These are phyloP conservation scores for Fusarium sp. DNA, from an alignment of 2,329 filamentous ascomycete species.

Conservation along the genomic window DNA sequence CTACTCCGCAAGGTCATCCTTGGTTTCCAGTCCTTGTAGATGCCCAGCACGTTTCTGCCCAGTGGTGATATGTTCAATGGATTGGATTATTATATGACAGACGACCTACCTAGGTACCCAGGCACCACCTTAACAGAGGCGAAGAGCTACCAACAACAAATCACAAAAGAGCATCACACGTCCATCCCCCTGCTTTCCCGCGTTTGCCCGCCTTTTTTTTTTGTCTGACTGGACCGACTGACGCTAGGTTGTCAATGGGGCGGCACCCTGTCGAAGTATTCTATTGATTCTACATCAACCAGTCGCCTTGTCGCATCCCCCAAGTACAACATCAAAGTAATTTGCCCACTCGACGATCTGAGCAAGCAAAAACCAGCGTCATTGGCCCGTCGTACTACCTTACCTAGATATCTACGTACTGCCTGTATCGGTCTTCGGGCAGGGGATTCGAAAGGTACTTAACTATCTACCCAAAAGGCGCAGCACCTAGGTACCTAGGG, in stretches of 20 bases:
- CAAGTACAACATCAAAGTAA: conserved; percentile 36
- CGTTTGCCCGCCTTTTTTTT: conserved; percentile 33
- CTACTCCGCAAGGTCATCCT: too few relatives aligned
- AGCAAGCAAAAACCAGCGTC: conserved; percentile 23
- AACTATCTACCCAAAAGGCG: conserved; percentile 1
- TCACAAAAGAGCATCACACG: conserved; percentile 14
- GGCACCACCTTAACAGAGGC: background rate
- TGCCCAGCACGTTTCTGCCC: conserved; percentile 16
- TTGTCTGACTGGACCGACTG: conserved; percentile 14
- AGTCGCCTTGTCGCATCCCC: too few relatives aligned
- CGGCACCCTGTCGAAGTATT: too few relatives aligned
- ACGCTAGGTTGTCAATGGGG: conserved; percentile 17
- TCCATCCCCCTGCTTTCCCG: conserved; percentile 27
- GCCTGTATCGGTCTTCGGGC: conserved; percentile 4
- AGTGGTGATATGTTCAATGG: conserved; percentile 13
- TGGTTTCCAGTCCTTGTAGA: background rate
- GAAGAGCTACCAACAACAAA: conserved; percentile 4
- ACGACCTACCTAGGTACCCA: background rate
- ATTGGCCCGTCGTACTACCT: conserved; percentile 36
- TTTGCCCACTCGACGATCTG: conserved; percentile 41
- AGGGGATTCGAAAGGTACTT: background rate
- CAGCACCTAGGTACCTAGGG: background rate
- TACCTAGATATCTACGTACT: too few relatives aligned
- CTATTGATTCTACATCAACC: too few relatives aligned
- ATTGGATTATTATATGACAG: conserved; percentile 1